Base-by-base conservation (phyloP, 2,329 filamentous ascomycete genomes). In the Penicillium sp. region DNA sequence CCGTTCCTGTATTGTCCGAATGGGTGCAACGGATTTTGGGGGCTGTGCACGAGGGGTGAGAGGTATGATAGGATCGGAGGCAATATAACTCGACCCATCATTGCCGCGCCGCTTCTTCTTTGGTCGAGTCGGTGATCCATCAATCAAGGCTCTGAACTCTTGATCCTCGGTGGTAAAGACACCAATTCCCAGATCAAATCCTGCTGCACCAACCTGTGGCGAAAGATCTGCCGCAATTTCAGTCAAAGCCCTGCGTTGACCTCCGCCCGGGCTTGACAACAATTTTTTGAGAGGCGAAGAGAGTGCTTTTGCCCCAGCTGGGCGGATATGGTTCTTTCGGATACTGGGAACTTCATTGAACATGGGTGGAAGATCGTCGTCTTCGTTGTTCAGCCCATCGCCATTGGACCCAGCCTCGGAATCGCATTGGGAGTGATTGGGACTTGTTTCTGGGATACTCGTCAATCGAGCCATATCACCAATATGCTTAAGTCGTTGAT, bases 221-320 rank as follows among this genome's bases (percentile, higher is more conserved):
- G 76, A 77, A 43, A 68, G 65, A 49, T 77, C 75, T 1, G 71
- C 67, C 25, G 75, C 75, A 60, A 79, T 77, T 30, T 77, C 71
- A 12, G 75, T 73, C 50, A 77, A 64, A 47, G 68, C 66, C 50
- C 70, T 68, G 40, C 73, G 71, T 49, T 69, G 70, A 30, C 70
- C 67, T 43, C 70, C 70, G 51, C 68, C 73, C 33, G 71, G 75
- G 55, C 72, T 78, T 2, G 74, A 77, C 14, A 75, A 57, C 7
- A 72, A 67, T 30, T 68, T 58, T 41, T 67, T 73, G 16, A 66
- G 48, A 5, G 69, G 66, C 0, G 67, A 67, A 26, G 68, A 65
- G 17, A 64, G 54, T 53, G 68, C 49, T 53, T 59, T 47, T 47
- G 55, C 33, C 54, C 59, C 36, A 55, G 52, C 56, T 9, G 61